phyloP scores from a whole-genome alignment of 192 early-diverging fungal genomes.

The Mortierella alpina region DNA sequence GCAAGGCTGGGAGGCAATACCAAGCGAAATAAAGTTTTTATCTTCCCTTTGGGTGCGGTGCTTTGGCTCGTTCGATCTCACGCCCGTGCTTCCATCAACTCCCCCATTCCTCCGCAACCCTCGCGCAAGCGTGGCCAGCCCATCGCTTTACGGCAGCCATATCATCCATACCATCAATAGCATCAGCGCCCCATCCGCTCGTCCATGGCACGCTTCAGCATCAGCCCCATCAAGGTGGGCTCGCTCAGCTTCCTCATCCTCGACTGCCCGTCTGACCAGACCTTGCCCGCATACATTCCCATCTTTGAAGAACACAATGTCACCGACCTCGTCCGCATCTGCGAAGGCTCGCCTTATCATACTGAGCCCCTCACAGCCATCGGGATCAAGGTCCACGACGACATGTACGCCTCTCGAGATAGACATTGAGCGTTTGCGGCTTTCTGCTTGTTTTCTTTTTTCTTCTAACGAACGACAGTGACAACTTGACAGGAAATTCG shows the following conservation, averaged over 20 bases:
- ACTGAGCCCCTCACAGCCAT: constrained; percentile 51
- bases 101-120: too few relatives aligned
- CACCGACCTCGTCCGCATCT: constrained; percentile 77
- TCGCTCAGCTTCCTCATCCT: constrained; percentile 68
- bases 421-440: not conserved
- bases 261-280: constrained; percentile 72
- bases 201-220: constrained; percentile 29
- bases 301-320: constrained; percentile 62
- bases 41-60: too few relatives aligned
- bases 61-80: too few relatives aligned
- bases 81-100: too few relatives aligned
- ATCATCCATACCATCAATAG: not conserved
- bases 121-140: not conserved
- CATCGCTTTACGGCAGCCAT: not conserved
- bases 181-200: not conserved
- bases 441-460: not conserved
- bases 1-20: too few relatives aligned
- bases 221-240: constrained; percentile 33
- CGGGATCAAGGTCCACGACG: constrained; percentile 73
- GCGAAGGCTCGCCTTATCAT: constrained; percentile 69
- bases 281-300: constrained; percentile 65
- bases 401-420: constrained; percentile 40
- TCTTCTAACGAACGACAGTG: not conserved
- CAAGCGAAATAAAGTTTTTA: too few relatives aligned
- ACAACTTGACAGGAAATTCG: constrained; percentile 58